These are phyloP conservation scores for Oropetium thomaeum DNA, from an alignment of 176 grass and related monocot genomes.

Conservation along the genomic window DNA sequence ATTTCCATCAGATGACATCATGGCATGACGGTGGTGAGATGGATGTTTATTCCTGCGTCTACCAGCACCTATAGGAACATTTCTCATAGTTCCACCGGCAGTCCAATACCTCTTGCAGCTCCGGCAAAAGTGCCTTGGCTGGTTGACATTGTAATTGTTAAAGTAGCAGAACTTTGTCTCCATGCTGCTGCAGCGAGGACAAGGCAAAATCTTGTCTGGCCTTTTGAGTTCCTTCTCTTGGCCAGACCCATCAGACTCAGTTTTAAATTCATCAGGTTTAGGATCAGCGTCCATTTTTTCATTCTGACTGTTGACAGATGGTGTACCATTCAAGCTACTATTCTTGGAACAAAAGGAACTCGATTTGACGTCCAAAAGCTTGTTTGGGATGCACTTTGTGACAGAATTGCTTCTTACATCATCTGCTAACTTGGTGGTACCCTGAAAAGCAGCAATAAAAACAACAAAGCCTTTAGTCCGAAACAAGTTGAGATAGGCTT, in stretches of 20 bases:
- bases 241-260: slow-evolving; percentile 29
- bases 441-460: no score
- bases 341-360: slow-evolving; percentile 21
- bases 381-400: slow-evolving; percentile 15
- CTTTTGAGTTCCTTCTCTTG: slow-evolving; percentile 59
- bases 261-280: slow-evolving; percentile 35
- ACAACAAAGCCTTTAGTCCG: no score
- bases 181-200: slow-evolving; percentile 87
- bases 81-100: slow-evolving; percentile 72
- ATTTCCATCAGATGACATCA: slow-evolving; percentile 45
- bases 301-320: slow-evolving; percentile 18
- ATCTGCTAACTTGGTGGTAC: slow-evolving; percentile 24
- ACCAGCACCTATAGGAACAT: slow-evolving; percentile 80
- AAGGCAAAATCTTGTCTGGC: slow-evolving; percentile 66
- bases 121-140: slow-evolving; percentile 86
- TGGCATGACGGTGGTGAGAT: slow-evolving; percentile 39
- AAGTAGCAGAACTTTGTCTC: slow-evolving; percentile 97
- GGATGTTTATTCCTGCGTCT: slow-evolving; percentile 70
- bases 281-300: slow-evolving; percentile 27
- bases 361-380: slow-evolving; percentile 12
- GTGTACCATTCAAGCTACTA: slow-evolving; percentile 30
- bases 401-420: slow-evolving; percentile 25
- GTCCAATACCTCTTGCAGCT: slow-evolving; percentile 93
- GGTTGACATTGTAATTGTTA: slow-evolving; percentile 88
- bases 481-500: no score